Conservation (phyloP, 2,329 filamentous ascomycete genomes). For the Fusarium annulatum region DNA sequence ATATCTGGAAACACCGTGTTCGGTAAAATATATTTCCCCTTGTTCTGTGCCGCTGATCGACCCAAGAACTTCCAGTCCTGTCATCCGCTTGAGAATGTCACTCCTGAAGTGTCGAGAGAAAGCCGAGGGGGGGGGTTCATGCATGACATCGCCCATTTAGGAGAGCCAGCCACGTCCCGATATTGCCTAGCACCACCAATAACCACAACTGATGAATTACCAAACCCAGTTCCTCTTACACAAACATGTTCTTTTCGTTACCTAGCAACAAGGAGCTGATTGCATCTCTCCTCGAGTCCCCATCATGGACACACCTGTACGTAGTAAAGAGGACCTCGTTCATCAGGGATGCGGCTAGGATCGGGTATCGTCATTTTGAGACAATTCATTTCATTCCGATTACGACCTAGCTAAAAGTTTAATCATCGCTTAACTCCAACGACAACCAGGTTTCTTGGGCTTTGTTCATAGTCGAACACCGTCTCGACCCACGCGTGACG, state of each 20-base stretch:
- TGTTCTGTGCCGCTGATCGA: conserved; percentile 18
- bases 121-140: conserved; percentile 40
- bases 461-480: conserved; percentile 88
- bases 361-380: conserved; percentile 9
- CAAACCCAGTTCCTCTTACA: conserved; percentile 19
- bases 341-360: conserved; percentile 5
- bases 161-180: conserved; percentile 16
- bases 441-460: conserved; percentile 91
- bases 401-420: conserved; percentile 28
- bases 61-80: conserved; percentile 14
- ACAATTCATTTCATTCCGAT: conserved; percentile 23
- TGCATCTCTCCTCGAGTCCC: conserved; percentile 6
- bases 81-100: conserved; percentile 19
- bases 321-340: neutral
- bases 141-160: conserved; percentile 43
- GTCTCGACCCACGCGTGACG: conserved; percentile 88
- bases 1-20: neutral
- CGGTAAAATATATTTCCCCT: conserved; percentile 10
- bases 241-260: conserved; percentile 16
- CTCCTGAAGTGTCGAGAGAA: conserved; percentile 7
- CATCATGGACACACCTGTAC: conserved; percentile 2
- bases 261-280: neutral
- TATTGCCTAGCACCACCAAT: conserved; percentile 24
- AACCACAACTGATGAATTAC: conserved; percentile 31
- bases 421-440: conserved; percentile 81